These are phyloP conservation scores for Cercospora sesami DNA, from an alignment of 2,329 filamentous ascomycete species.

Conservation along the genomic window DNA sequence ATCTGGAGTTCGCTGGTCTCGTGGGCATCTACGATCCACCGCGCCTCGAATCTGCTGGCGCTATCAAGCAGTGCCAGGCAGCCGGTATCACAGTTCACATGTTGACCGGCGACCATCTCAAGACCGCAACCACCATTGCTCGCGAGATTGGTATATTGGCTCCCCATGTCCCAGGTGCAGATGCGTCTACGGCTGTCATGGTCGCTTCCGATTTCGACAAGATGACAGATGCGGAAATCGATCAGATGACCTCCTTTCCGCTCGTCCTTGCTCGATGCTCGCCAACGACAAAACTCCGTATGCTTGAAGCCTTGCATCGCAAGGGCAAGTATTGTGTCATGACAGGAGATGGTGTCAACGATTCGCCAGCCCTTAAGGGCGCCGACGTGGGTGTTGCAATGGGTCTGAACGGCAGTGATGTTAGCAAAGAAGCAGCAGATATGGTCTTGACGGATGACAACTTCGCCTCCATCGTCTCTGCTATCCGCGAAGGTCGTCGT, in stretches of 20 bases:
- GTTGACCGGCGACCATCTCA: slow-evolving; percentile 51
- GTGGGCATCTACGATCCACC: slow-evolving; percentile 40
- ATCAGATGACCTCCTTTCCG: slow-evolving; percentile 44
- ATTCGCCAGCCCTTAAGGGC: slow-evolving; percentile 48
- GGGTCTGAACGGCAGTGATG: slow-evolving; percentile 47
- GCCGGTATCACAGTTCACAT: slow-evolving; percentile 53
- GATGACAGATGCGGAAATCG: slow-evolving; percentile 46
- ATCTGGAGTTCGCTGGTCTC: slow-evolving; percentile 36
- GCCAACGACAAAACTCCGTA: slow-evolving; percentile 50
- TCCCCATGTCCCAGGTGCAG: slow-evolving; percentile 30
- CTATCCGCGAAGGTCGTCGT: slow-evolving; percentile 48
- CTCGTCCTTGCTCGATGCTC: slow-evolving; percentile 50
- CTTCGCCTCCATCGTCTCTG: slow-evolving; percentile 49
- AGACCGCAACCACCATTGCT: slow-evolving; percentile 51
- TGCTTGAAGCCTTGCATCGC: slow-evolving; percentile 49
- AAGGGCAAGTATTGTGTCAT: slow-evolving; percentile 45
- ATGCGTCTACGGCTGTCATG: slow-evolving; percentile 42
- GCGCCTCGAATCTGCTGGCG: slow-evolving; percentile 38
- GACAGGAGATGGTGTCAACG: slow-evolving; percentile 51
- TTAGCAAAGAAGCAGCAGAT: slow-evolving; percentile 48
- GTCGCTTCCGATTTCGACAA: slow-evolving; percentile 48
- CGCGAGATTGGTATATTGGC: slow-evolving; percentile 48
- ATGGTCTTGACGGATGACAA: slow-evolving; percentile 50
- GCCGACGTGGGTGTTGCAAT: slow-evolving; percentile 51
- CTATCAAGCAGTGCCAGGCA: slow-evolving; percentile 47